Conservation (phyloP, 495 filamentous ascomycete species). For the Echria macrotheca region DNA sequence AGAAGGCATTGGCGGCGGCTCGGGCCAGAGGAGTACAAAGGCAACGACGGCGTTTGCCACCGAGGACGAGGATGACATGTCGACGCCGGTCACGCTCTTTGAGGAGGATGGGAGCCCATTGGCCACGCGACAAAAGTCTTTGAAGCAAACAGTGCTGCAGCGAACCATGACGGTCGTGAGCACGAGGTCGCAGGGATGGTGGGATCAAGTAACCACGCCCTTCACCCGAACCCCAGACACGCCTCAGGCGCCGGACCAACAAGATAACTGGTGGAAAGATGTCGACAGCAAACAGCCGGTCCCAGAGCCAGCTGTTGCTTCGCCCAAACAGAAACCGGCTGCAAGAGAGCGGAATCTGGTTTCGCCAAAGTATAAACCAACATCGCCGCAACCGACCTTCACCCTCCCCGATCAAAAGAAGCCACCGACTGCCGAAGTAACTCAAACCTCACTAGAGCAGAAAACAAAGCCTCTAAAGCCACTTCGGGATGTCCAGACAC, state of each 20-base stretch:
- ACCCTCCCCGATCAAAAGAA: not conserved
- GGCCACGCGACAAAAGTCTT: slow-evolving; percentile 25
- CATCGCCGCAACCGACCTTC: not conserved
- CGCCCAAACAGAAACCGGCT: not conserved
- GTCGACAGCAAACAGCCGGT: slow-evolving; percentile 23
- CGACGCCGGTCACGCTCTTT: slow-evolving; percentile 40
- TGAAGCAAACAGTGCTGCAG: slow-evolving; percentile 22
- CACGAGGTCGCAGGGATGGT: slow-evolving; percentile 73
- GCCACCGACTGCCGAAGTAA: no score
- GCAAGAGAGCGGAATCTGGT: no score
- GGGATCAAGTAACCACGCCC: slow-evolving; percentile 79
- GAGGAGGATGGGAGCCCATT: slow-evolving; percentile 43
- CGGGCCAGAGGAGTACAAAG: slow-evolving; percentile 9
- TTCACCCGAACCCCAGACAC: slow-evolving; percentile 42
- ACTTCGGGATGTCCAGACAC: not conserved
- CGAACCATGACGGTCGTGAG: slow-evolving; percentile 38
- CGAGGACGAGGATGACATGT: slow-evolving; percentile 30
- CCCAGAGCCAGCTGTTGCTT: not conserved
- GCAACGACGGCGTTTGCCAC: slow-evolving; percentile 21
- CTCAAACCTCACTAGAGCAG: slow-evolving; percentile 5
- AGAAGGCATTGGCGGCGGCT: not conserved
- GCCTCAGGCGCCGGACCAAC: not conserved
- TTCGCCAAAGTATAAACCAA: not conserved
- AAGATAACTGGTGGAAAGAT: slow-evolving; percentile 34
- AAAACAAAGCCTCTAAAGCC: slow-evolving; percentile 5